These are phyloP conservation scores for Abortiporus biennis DNA, from an alignment of 1,284 basidiomycete species.

Conservation along the genomic window DNA sequence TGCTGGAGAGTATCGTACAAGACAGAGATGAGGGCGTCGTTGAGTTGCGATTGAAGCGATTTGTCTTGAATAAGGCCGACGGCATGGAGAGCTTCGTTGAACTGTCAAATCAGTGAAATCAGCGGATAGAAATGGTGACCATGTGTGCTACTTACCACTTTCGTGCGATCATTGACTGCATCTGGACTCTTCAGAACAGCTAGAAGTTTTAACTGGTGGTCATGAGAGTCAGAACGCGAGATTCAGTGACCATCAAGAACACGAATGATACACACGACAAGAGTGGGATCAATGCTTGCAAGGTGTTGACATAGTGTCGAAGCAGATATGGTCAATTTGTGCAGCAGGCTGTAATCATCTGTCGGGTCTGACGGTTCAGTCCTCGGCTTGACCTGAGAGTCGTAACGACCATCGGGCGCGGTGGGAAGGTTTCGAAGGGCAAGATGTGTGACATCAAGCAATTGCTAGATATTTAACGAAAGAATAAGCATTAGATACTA, in stretches of 20 bases:
- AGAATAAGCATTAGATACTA: too few species aligned
- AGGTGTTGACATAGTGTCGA: constrained; percentile 12
- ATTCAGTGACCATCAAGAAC: neutral
- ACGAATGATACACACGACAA: constrained; percentile 8
- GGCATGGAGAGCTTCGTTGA: neutral
- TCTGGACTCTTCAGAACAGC: constrained; percentile 42
- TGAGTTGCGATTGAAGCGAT: constrained; percentile 30
- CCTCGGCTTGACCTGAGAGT: constrained; percentile 17
- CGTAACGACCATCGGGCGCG: constrained; percentile 21
- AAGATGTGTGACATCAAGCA: constrained; percentile 17
- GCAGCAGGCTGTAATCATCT: constrained; percentile 11
- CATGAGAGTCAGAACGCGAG: too few species aligned
- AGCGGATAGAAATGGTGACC: neutral
- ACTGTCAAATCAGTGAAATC: too few species aligned
- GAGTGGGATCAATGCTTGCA: constrained; percentile 12
- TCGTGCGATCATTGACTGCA: constrained; percentile 58
- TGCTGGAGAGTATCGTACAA: constrained; percentile 79
- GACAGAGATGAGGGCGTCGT: neutral
- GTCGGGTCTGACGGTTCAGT: constrained; percentile 12
- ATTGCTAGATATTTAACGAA: too few species aligned
- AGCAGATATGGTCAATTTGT: constrained; percentile 11
- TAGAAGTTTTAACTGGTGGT: constrained; percentile 38
- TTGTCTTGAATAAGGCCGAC: constrained; percentile 42
- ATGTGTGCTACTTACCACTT: constrained; percentile 30
- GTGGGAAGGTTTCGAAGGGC: constrained; percentile 15